Base-by-base conservation (phyloP, 768 basidiomycete species). In the Xerocomellus chrysenteron region DNA sequence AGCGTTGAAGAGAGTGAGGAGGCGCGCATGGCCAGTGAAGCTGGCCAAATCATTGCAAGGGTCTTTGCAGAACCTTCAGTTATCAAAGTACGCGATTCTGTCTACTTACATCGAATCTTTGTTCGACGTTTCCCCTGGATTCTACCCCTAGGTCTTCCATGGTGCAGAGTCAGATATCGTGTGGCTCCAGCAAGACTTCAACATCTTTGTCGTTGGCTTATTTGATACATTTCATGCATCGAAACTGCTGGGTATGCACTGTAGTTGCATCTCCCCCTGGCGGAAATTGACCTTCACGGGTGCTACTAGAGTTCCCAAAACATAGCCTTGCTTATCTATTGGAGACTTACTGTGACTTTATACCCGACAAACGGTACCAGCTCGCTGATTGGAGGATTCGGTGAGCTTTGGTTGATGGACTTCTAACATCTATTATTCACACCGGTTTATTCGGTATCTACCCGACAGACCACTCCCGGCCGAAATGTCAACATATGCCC, bases 211-310 rank as follows among this genome's bases (percentile, higher is more conserved):
- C 50, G 94, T 99, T 58, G 92, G 93, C 54, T 74, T 98, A n/a
- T 98, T 99, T 68, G 96, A 99, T 68, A 98, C 97, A 0, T 98
- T 85, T 70, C 94, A 98, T 62, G 96, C 95, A 2, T 94, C 95
- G 0, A 91, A 89, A 65, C 75, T 90, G 1, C 77, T 98, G 48
- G 86, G 90, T 90, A 65, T 48, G 52, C 13, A 19, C 12, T 30
- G 2, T 21, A 35, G 9, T 36, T 45, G 9, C 32, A 30, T 39
- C 19, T 56, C 48, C 17, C 55, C 40, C 39, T 47, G 21, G 2
- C 12, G 10, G 16, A 10, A 12, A 52, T 43, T 37, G 44, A 56
- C 24, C 6, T 56, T 32, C 28, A 39, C 4, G 41, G 21, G 14
- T 50, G 16, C 5, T 24, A 14, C 40, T 52, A 92, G 95, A 90